phyloP scores from a whole-genome alignment of 495 filamentous ascomycete species.

The Penicillium verhagenii region DNA sequence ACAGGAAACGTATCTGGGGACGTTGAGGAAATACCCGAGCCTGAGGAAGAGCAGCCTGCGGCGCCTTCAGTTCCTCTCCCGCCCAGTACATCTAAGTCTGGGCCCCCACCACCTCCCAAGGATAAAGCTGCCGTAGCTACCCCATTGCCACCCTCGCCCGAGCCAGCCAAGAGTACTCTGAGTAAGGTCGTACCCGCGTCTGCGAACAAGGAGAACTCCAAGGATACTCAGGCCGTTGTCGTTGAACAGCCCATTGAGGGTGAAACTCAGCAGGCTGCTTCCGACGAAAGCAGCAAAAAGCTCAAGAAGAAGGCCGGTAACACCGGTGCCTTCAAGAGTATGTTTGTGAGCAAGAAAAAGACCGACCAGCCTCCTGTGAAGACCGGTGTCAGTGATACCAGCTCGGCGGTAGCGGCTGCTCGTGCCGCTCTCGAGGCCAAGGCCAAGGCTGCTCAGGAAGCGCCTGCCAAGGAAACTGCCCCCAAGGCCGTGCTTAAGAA shows the following conservation, averaged over 20 bases:
- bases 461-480: constrained; percentile 14
- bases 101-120: constrained; percentile 23
- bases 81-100: constrained; percentile 13
- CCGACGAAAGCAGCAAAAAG: constrained; percentile 36
- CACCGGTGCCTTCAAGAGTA: constrained; percentile 45
- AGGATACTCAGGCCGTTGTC: constrained; percentile 21
- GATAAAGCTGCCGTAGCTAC: constrained; percentile 21
- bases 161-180: constrained; percentile 15
- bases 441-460: constrained; percentile 39
- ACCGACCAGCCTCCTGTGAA: constrained; percentile 33
- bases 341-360: constrained; percentile 50
- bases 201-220: constrained; percentile 18
- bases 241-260: constrained; percentile 24
- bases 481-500: constrained; percentile 28
- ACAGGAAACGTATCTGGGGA: constrained; percentile 43
- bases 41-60: constrained; percentile 10
- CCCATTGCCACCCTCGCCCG: constrained; percentile 35
- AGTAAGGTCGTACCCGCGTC: constrained; percentile 4
- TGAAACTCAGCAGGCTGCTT: constrained; percentile 22
- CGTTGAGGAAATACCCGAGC: constrained; percentile 10
- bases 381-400: constrained; percentile 27
- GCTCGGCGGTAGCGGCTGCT: constrained; percentile 48
- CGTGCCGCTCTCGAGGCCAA: constrained; percentile 50
- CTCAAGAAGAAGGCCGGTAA: constrained; percentile 49
- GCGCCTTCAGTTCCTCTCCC: constrained; percentile 16